Base-by-base conservation (phyloP, 129 eudicot genomes). In the Flaveria linearis region DNA sequence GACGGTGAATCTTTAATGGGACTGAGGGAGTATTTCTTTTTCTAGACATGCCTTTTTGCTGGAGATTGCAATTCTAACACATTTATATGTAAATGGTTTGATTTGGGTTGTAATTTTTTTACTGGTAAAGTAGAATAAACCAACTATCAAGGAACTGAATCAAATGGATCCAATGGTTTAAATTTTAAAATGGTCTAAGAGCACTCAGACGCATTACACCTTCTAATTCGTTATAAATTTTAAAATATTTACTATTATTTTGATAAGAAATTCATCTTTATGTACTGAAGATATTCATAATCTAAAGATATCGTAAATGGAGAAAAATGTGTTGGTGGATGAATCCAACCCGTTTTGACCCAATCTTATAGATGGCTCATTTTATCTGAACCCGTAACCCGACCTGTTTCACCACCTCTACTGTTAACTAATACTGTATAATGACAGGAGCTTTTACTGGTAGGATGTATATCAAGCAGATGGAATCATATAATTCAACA, bases 401-500 rank as follows among this genome's bases (percentile, higher is more conserved):
- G n/a, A 36, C 45, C 12, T 15, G 33, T 62, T 72, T 23, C 61
- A 3, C 23, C 25, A 15, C 23, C 14, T 18, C 23, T 64, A 64
- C 5, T 17, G n/a, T 28, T 56, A 23, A 28, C 49, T 46, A 33
- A 43, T 70, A 17, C 41, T 62, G 62, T 20, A 76, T 55, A 16
- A 65, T 76, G 46, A 45, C 85, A 88, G 95, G 97, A 91, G 73
- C 84, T 88, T 76, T 83, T 87, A 83, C 78, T 91, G 71, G 33
- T 85, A 50, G 95, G 95, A 61, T 79, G 90, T 66, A 63, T 81
- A 62, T 84, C 85, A 45, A 75, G 80, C 69, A 76, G 82, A 82
- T 88, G 95, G 97, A 80, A 69, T 77, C 17, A 26, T 77, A 46
- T 81, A n/a, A 73, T 87, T 74, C 83, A 81, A 67, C 83, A 58